Conservation (phyloP, 129 eudicot genomes). For the Flaveria linearis region DNA sequence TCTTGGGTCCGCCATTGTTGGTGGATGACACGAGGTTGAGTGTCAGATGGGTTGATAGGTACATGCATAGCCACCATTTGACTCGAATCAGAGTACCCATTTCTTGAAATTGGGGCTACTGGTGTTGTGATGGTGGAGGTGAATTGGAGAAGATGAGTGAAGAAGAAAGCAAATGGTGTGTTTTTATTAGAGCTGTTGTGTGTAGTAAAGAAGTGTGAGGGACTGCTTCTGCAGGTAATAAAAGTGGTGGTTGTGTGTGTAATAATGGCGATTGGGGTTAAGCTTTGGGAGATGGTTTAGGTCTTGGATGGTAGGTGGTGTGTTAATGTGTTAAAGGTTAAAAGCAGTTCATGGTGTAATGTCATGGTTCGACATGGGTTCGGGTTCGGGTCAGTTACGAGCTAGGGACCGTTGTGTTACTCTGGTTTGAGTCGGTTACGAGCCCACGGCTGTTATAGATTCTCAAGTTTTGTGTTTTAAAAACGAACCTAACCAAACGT, state of each 20-base stretch:
- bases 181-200: conserved; percentile 38
- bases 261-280: conserved; percentile 26
- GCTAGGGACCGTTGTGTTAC: too few species aligned
- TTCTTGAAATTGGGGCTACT: background rate
- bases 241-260: conserved; percentile 63
- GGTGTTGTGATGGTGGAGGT: conserved; percentile 15
- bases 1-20: conserved; percentile 39
- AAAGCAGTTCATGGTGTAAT: too few species aligned
- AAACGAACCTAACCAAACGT: too few species aligned
- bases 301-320: too few species aligned
- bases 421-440: too few species aligned
- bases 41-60: conserved; percentile 35
- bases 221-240: conserved; percentile 41
- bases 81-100: conserved; percentile 31
- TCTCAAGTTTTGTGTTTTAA: too few species aligned
- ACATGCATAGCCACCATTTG: conserved; percentile 46
- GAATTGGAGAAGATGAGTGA: background rate
- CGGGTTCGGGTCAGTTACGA: too few species aligned
- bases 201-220: conserved; percentile 14
- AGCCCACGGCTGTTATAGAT: too few species aligned
- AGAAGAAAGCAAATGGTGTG: conserved; percentile 20
- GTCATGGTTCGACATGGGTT: too few species aligned
- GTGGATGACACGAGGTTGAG: conserved; percentile 25
- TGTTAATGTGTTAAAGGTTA: too few species aligned
- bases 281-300: too few species aligned